phyloP scores from a whole-genome alignment of 768 basidiomycete species.

The Cantharellus anzutake region DNA sequence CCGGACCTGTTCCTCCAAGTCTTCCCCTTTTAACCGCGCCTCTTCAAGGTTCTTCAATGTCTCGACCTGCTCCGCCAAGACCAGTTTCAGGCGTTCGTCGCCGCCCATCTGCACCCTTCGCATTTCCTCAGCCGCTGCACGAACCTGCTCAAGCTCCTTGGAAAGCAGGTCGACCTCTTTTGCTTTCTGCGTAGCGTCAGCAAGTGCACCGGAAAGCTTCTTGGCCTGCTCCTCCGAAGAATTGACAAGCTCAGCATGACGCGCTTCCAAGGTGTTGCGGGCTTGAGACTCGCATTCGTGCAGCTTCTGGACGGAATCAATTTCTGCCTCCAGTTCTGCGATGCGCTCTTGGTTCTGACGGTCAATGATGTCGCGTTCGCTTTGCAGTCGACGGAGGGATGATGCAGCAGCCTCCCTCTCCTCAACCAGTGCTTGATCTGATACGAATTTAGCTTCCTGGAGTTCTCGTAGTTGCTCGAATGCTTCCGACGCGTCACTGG shows the following conservation, averaged over 20 bases:
- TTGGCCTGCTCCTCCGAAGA: constrained; percentile 37
- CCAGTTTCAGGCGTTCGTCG: constrained; percentile 6
- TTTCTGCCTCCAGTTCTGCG: constrained; percentile 19
- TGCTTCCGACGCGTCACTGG: constrained; percentile 53
- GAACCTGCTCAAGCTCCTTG: constrained; percentile 42
- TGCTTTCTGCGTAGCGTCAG: constrained; percentile 51
- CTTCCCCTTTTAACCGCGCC: constrained; percentile 51
- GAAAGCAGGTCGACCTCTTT: constrained; percentile 37
- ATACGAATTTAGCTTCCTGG: constrained; percentile 35
- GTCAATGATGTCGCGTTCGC: constrained; percentile 24
- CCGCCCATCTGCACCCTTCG: neutral
- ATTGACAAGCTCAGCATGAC: constrained; percentile 35
- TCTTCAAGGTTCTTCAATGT: constrained; percentile 55
- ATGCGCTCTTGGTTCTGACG: constrained; percentile 7
- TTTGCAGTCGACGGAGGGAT: constrained; percentile 37
- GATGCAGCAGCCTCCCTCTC: constrained; percentile 35
- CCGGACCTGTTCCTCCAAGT: constrained; percentile 57
- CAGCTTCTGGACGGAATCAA: constrained; percentile 41
- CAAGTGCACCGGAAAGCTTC: constrained; percentile 36
- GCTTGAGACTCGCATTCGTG: constrained; percentile 43
- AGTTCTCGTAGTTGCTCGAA: constrained; percentile 42
- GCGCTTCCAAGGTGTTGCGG: constrained; percentile 42
- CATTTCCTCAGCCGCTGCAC: constrained; percentile 38
- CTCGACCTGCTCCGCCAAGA: constrained; percentile 61
- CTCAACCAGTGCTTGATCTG: constrained; percentile 39